A percentile compares a stretch with the other conserved stretches of the same genome.
These are phyloP conservation scores for Fusarium nisikadoi DNA, from an alignment of 2,329 filamentous ascomycete genomes.

Conservation along the genomic window DNA sequence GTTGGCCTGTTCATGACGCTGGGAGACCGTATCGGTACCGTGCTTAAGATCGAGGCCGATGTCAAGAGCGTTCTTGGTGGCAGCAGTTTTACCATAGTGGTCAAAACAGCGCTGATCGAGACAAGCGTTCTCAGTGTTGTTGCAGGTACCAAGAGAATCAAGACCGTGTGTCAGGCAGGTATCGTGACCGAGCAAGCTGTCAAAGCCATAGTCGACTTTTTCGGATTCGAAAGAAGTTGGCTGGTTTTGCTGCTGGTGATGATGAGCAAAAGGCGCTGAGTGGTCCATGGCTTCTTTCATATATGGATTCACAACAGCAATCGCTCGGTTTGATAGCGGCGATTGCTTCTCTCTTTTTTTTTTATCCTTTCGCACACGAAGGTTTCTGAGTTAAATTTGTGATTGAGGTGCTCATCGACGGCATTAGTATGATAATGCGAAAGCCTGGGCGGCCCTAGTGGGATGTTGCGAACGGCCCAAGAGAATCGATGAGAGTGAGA, in stretches of 20 bases:
- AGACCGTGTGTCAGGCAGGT: conserved; percentile 41
- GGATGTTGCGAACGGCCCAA: conserved; percentile 35
- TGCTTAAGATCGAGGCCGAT: conserved; percentile 33
- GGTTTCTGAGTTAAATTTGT: neutral
- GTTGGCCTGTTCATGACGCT: conserved; percentile 7
- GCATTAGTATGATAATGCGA: conserved; percentile 19
- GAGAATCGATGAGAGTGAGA: conserved; percentile 39
- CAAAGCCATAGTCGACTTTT: conserved; percentile 48
- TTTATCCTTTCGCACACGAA: neutral
- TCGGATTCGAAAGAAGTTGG: conserved; percentile 35
- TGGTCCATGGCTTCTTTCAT: conserved; percentile 38
- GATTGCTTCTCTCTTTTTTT: conserved; percentile 13
- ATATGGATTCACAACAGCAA: conserved; percentile 11
- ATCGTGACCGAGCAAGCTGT: conserved; percentile 42
- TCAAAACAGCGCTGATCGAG: conserved; percentile 45
- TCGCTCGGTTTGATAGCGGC: conserved; percentile 1
- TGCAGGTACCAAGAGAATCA: conserved; percentile 42
- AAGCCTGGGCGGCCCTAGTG: conserved; percentile 25
- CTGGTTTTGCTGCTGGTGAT: conserved; percentile 31
- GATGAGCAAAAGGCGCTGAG: conserved; percentile 35
- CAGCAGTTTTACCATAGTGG: conserved; percentile 36
- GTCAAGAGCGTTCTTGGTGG: conserved; percentile 19
- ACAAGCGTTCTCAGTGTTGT: conserved; percentile 49
- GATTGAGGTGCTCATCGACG: conserved; percentile 12
- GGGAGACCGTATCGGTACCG: neutral